phyloP scores from a whole-genome alignment of 2,329 filamentous ascomycete genomes.

The Alternaria conjuncta region DNA sequence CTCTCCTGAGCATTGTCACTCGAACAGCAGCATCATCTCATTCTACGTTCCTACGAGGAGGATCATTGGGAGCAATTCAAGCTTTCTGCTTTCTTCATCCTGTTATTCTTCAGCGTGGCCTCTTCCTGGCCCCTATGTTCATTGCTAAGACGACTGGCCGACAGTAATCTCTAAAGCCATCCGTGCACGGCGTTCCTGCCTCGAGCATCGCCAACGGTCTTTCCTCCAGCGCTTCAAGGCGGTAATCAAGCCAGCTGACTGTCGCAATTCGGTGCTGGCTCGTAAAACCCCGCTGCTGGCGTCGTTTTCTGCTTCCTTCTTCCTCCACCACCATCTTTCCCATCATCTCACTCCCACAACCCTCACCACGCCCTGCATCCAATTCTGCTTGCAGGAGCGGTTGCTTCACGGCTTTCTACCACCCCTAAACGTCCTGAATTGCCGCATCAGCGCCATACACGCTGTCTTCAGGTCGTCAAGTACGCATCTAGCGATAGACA shows the following conservation, averaged over 20 bases:
- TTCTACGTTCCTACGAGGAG: not conserved
- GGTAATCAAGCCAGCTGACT: slow-evolving; percentile 22
- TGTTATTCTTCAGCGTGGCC: slow-evolving; percentile 1
- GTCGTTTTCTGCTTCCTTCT: slow-evolving; percentile 15
- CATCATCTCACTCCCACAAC: slow-evolving; percentile 9
- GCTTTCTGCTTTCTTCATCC: slow-evolving; percentile 2
- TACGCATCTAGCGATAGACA: not conserved
- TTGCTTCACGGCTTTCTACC: not conserved
- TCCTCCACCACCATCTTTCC: slow-evolving; percentile 4
- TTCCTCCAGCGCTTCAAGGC: slow-evolving; percentile 8
- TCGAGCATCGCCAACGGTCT: slow-evolving; percentile 21
- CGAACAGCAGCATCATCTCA: slow-evolving; percentile 5
- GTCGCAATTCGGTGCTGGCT: slow-evolving; percentile 15
- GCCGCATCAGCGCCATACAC: not conserved
- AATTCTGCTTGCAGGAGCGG: slow-evolving; percentile 1
- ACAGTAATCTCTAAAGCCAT: slow-evolving; percentile 40
- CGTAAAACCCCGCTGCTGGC: slow-evolving; percentile 14
- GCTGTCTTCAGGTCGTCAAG: not conserved
- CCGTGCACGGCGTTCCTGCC: slow-evolving; percentile 27
- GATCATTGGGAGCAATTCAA: not conserved
- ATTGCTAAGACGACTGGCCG: slow-evolving; percentile 27
- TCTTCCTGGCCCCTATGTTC: slow-evolving; percentile 4
- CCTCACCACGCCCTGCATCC: slow-evolving; percentile 5
- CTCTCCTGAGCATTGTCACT: not conserved
- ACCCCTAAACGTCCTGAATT: not conserved